Evolutionary conservation across 331 rosid genomes (phyloP).

Genomic region (Quercus lobata): DNA sequence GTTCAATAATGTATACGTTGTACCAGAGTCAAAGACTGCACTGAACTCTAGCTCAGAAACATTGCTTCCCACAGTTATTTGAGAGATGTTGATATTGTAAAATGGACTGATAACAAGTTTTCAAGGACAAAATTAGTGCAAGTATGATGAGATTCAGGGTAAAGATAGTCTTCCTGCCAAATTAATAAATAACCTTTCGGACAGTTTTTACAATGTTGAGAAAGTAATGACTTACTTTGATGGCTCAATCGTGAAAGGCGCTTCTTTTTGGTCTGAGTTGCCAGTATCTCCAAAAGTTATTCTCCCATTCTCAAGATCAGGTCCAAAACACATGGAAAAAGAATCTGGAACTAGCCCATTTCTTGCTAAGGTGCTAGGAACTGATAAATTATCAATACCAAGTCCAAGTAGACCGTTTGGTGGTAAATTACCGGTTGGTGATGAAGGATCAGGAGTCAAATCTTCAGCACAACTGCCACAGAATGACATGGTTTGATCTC

Average conservation of each 20-base stretch:
- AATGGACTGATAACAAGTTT: slow-evolving; percentile 45
- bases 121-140: slow-evolving; percentile 18
- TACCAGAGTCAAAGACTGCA: slow-evolving; percentile 80
- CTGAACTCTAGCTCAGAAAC: slow-evolving; percentile 38
- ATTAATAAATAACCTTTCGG: neutral
- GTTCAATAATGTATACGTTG: slow-evolving; percentile 65
- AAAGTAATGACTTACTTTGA: slow-evolving; percentile 46
- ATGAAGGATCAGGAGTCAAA: too few species aligned
- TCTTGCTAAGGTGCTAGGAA: too few species aligned
- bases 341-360: too few species aligned
- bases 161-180: neutral
- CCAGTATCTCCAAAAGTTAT: slow-evolving; percentile 45
- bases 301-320: too few species aligned
- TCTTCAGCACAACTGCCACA: too few species aligned
- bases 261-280: slow-evolving; percentile 55
- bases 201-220: too few species aligned
- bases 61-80: slow-evolving; percentile 47
- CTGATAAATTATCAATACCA: too few species aligned
- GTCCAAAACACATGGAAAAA: too few species aligned
- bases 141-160: neutral
- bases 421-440: too few species aligned
- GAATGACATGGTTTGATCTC: too few species aligned
- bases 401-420: too few species aligned
- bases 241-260: slow-evolving; percentile 50
- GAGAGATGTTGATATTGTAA: slow-evolving; percentile 67